Evolutionary conservation across 2,329 filamentous ascomycete species (phyloP).

Genomic region (Aspergillus tanneri): DNA sequence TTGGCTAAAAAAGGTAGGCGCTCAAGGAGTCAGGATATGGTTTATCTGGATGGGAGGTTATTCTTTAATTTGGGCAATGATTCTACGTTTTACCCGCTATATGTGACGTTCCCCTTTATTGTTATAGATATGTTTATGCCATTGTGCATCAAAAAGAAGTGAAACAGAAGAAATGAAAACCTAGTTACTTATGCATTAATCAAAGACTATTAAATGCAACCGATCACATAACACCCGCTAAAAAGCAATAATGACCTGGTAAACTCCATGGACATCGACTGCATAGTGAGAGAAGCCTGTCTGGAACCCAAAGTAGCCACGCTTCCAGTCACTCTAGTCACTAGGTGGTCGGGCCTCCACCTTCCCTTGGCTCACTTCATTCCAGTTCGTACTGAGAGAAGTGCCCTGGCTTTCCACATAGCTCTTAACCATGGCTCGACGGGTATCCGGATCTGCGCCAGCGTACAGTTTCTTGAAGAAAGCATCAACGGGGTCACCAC

Average conservation of each 20-base stretch:
- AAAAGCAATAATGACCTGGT: background rate
- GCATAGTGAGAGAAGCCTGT: no score
- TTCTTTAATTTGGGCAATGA: no score
- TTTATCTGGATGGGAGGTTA: no score
- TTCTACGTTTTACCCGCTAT: no score
- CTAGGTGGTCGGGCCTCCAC: slow-evolving; percentile 55
- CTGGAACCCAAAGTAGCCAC: no score
- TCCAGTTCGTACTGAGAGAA: slow-evolving; percentile 87
- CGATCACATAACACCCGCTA: background rate
- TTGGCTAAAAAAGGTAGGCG: no score
- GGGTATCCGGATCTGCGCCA: slow-evolving; percentile 71
- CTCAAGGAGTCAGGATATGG: slow-evolving; percentile 3
- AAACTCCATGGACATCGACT: background rate
- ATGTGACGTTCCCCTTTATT: background rate
- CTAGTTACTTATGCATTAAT: background rate
- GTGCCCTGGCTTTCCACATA: slow-evolving; percentile 94
- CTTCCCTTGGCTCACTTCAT: slow-evolving; percentile 68
- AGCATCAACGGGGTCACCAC: slow-evolving; percentile 65
- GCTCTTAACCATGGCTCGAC: slow-evolving; percentile 96
- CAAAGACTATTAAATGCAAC: background rate
- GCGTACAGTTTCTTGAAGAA: slow-evolving; percentile 94
- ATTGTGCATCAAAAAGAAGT: background rate
- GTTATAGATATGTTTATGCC: background rate
- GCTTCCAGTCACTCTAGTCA: slow-evolving; percentile 13
- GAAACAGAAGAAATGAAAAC: background rate